A percentile compares a stretch with the other conserved stretches of the same genome.
Conservation (phyloP, 805 yeast species). For the Candida tibetensis region DNA sequence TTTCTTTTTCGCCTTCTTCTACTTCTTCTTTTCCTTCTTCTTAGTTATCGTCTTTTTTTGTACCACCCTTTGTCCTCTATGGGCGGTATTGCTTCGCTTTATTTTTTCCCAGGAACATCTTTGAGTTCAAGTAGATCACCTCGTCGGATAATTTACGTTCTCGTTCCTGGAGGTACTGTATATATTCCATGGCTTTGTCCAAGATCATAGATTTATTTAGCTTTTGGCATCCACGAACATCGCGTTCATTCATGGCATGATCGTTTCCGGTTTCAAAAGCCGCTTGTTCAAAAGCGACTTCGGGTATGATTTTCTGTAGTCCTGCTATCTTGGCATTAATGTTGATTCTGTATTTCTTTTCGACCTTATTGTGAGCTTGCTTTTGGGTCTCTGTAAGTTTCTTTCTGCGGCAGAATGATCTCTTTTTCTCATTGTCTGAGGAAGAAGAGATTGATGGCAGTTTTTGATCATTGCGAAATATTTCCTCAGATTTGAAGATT, state of each 20-base stretch:
- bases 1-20: too few relatives aligned
- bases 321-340: conserved; percentile 71
- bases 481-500: too few relatives aligned
- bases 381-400: conserved; percentile 58
- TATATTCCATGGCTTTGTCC: conserved; percentile 66
- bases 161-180: conserved; percentile 48
- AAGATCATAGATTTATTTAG: conserved; percentile 65
- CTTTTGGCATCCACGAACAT: conserved; percentile 23
- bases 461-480: too few relatives aligned
- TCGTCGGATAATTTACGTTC: background rate
- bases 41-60: too few relatives aligned
- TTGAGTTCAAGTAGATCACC: background rate
- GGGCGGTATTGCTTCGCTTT: too few relatives aligned
- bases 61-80: too few relatives aligned
- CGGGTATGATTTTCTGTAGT: conserved; percentile 63
- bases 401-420: conserved; percentile 36
- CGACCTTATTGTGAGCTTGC: conserved; percentile 71
- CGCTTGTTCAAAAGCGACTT: conserved; percentile 60
- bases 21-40: too few relatives aligned
- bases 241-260: conserved; percentile 8
- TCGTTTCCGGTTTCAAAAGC: conserved; percentile 49
- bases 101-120: background rate
- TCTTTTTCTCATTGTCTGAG: conserved; percentile 1
- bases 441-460: background rate
- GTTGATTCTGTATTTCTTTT: conserved; percentile 67